These are phyloP conservation scores for Saccharomycopsis sp. DNA, from an alignment of 805 yeast genomes.

Conservation along the genomic window DNA sequence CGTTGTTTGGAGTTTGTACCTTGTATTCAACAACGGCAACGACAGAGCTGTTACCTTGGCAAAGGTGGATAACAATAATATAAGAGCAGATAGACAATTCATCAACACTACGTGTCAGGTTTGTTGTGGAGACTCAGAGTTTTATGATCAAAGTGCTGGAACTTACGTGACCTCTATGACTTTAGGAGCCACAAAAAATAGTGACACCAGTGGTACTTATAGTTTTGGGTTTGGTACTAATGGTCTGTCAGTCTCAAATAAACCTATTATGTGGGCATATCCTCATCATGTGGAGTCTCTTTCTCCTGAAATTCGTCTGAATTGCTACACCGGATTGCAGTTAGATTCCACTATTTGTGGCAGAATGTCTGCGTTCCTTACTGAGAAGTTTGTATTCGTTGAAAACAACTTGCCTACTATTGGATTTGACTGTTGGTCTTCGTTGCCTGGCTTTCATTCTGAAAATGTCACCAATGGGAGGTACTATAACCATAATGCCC, in stretches of 20 bases:
- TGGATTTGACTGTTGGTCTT: slow-evolving; percentile 53
- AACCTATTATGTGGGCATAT: slow-evolving; percentile 43
- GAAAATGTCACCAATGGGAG: slow-evolving; percentile 31
- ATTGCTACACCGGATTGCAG: slow-evolving; percentile 35
- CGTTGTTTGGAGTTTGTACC: slow-evolving; percentile 47
- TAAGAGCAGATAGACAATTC: slow-evolving; percentile 33
- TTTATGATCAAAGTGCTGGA: slow-evolving; percentile 66
- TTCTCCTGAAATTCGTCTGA: slow-evolving; percentile 25
- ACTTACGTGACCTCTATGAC: slow-evolving; percentile 47
- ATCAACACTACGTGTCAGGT: slow-evolving; percentile 45
- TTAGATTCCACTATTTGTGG: slow-evolving; percentile 48
- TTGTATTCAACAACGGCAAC: slow-evolving; percentile 32
- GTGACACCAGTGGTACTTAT: slow-evolving; percentile 42
- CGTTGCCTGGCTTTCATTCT: slow-evolving; percentile 32
- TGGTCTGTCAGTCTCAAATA: slow-evolving; percentile 43
- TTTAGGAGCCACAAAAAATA: slow-evolving; percentile 45
- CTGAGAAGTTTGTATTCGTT: slow-evolving; percentile 34
- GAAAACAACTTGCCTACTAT: slow-evolving; percentile 41
- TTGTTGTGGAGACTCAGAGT: slow-evolving; percentile 43
- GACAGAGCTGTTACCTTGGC: slow-evolving; percentile 28
- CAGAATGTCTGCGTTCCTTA: slow-evolving; percentile 39
- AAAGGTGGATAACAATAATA: slow-evolving; percentile 31
- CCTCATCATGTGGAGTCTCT: slow-evolving; percentile 47
- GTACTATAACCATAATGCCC: slow-evolving; percentile 32
- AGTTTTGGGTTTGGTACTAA: slow-evolving; percentile 40